Evolutionary conservation across 1,284 basidiomycete species (phyloP).

Genomic region (Fereydounia khargensis): DNA sequence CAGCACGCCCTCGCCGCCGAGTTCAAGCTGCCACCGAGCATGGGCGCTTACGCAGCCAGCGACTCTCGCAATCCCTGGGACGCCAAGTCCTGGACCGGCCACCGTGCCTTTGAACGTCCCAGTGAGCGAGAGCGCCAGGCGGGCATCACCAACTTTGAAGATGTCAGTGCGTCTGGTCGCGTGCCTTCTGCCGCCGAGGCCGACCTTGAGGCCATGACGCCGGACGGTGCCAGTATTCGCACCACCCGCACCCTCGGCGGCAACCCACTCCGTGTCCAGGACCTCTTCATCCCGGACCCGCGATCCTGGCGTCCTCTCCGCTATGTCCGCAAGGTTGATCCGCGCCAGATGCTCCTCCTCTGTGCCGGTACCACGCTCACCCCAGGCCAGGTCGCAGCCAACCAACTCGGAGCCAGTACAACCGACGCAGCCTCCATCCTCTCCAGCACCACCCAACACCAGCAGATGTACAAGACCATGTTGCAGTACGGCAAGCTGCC

Average conservation of each 20-base stretch:
- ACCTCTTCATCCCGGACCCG: slow-evolving; percentile 51
- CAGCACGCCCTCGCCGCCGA: slow-evolving; percentile 1
- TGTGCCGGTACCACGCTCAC: slow-evolving; percentile 38
- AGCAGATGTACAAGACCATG: slow-evolving; percentile 22
- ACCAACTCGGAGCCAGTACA: slow-evolving; percentile 5
- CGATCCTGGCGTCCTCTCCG: slow-evolving; percentile 46
- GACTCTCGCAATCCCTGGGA: slow-evolving; percentile 22
- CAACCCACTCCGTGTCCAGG: slow-evolving; percentile 13
- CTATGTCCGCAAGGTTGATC: slow-evolving; percentile 50
- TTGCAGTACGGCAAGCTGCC: slow-evolving; percentile 25
- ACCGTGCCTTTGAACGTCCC: slow-evolving; percentile 27
- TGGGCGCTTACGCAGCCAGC: slow-evolving; percentile 21
- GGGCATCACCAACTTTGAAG: slow-evolving; percentile 36
- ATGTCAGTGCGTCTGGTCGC: slow-evolving; percentile 20
- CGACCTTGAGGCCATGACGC: slow-evolving; percentile 2
- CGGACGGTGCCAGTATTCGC: slow-evolving; percentile 14
- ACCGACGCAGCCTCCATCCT: slow-evolving; percentile 11
- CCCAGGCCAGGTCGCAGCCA: slow-evolving; percentile 21
- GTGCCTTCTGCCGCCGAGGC: slow-evolving; percentile 28
- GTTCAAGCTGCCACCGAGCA: slow-evolving; percentile 19
- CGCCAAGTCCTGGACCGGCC: slow-evolving; percentile 15
- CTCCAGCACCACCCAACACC: slow-evolving; percentile 6
- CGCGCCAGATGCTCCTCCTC: slow-evolving; percentile 51
- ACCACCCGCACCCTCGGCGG: slow-evolving; percentile 4
- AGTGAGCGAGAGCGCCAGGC: slow-evolving; percentile 25